Evolutionary conservation across 2,329 filamentous ascomycete genomes (phyloP), one percentile per base, ranked within the genome.

Genomic region (Talaromyces sp.): DNA sequence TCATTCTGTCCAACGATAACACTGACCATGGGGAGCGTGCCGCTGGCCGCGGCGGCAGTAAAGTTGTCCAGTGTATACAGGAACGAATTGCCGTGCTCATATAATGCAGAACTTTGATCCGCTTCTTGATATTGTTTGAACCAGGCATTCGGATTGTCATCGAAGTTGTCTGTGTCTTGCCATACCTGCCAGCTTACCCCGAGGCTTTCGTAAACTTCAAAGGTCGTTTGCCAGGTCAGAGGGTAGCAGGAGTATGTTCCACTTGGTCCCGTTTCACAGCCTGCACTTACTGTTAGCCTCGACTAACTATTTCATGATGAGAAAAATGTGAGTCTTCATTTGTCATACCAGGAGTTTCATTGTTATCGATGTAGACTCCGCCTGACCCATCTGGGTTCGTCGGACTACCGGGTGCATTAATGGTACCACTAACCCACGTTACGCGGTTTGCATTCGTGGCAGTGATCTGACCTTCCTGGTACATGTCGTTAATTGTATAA

Each of bases 401-500:
- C 2, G 78, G 79, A 11, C 73, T 70, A 21, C 81, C 81, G 0
- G 80, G 80, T 0, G 76, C 77, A 62, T 83, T 83, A 62, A 83
- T 79, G 3, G 76, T 80, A 26, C 81, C 82, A 38, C 78, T 81
- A 31, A 79, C 72, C 74, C 82, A 77, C 5, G 75, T 77, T 3
- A 81, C 81, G 56, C 82, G 75, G 64, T 84, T 84, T 2, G 82
- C 81, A 57, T 79, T 80, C 0, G 82, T 84, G 0, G 81, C 76
- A 0, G 80, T 80, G 32, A 84, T 78, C 57, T 62, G 61, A 1
- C 74, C 72, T 69, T 84, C 80, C 74, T 80, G 81, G 61, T 85
- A 84, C 81, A 84, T 85, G 65, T 85, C 83, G 1, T 75, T 81
- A 19, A 83, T 66, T 0, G 81, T 81, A 77, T 79, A 85, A 10